These are phyloP conservation scores for Quercus parvula DNA, from an alignment of 306 rosid genomes.

Conservation along the genomic window DNA sequence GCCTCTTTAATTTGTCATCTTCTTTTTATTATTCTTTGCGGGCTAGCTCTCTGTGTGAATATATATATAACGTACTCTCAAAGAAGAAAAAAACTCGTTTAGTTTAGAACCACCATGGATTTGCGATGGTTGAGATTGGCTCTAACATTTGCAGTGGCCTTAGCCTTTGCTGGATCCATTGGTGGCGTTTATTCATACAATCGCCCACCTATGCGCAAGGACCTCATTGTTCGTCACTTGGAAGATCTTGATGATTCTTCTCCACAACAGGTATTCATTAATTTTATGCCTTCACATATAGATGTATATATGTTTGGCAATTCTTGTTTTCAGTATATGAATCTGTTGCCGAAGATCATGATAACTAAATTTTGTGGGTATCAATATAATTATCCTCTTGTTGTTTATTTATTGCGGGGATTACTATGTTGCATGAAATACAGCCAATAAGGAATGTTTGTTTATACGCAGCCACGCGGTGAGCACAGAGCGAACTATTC, in stretches of 20 bases:
- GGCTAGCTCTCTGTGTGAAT: too few species aligned
- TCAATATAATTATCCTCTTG: too few species aligned
- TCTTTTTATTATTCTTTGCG: too few species aligned
- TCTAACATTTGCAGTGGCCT: background rate
- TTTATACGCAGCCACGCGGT: conserved; percentile 12
- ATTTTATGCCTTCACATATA: background rate
- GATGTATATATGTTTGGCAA: background rate
- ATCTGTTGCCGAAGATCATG: background rate
- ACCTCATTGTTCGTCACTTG: conserved; percentile 4
- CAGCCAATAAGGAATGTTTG: too few species aligned
- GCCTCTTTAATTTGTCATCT: too few species aligned
- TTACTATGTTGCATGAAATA: too few species aligned
- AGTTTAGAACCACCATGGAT: conserved; percentile 9
- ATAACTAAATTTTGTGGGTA: background rate
- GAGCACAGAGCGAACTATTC: conserved; percentile 17
- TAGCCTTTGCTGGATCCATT: conserved; percentile 16
- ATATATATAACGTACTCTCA: too few species aligned
- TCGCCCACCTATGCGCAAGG: conserved; percentile 32
- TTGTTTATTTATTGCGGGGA: too few species aligned
- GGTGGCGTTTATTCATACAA: conserved; percentile 22
- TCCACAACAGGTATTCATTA: conserved; percentile 42
- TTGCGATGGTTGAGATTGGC: background rate
- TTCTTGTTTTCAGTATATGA: background rate
- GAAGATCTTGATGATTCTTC: conserved; percentile 18
- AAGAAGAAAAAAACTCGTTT: too few species aligned